These are phyloP conservation scores for Perilla frutescens DNA, from an alignment of 257 asterid species.

Conservation along the genomic window DNA sequence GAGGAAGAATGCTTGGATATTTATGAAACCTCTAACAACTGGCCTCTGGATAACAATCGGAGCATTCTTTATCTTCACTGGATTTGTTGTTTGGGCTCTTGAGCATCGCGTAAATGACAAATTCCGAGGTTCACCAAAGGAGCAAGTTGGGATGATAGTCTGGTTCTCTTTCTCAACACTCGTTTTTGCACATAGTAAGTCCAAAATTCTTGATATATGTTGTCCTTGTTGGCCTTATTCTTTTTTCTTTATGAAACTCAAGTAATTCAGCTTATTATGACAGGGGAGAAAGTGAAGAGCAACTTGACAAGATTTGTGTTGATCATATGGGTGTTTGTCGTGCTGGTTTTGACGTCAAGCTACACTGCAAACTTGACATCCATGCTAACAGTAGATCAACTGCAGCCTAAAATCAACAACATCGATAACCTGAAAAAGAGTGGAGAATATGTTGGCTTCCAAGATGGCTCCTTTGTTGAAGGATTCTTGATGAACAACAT, in stretches of 20 bases:
- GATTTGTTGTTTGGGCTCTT: constrained; percentile 58
- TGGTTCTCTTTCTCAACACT: constrained; percentile 66
- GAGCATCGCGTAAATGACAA: constrained; percentile 57
- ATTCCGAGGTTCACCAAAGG: constrained; percentile 47
- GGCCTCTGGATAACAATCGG: constrained; percentile 56
- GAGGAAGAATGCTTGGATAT: constrained; percentile 58
- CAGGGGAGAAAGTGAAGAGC: constrained; percentile 52
- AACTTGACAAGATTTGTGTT: constrained; percentile 50
- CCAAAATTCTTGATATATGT: not conserved
- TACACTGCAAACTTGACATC: constrained; percentile 54
- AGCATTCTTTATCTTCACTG: constrained; percentile 51
- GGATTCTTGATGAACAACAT: constrained; percentile 20
- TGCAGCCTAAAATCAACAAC: constrained; percentile 24
- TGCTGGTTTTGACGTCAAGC: constrained; percentile 46
- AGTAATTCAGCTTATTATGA: not conserved
- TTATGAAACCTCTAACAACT: constrained; percentile 53
- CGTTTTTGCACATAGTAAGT: constrained; percentile 58
- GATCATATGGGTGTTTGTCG: constrained; percentile 53
- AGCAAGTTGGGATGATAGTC: constrained; percentile 56
- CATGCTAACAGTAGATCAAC: constrained; percentile 39
- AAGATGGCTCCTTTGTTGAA: constrained; percentile 41
- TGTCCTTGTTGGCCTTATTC: not conserved
- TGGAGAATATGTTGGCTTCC: constrained; percentile 42
- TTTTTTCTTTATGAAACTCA: not conserved
- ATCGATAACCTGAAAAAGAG: constrained; percentile 32